A percentile compares a stretch with the other conserved stretches of the same genome.
These are phyloP conservation scores for Pelargonium myrrhifolium DNA, from an alignment of 441 rosid species.

Conservation along the genomic window DNA sequence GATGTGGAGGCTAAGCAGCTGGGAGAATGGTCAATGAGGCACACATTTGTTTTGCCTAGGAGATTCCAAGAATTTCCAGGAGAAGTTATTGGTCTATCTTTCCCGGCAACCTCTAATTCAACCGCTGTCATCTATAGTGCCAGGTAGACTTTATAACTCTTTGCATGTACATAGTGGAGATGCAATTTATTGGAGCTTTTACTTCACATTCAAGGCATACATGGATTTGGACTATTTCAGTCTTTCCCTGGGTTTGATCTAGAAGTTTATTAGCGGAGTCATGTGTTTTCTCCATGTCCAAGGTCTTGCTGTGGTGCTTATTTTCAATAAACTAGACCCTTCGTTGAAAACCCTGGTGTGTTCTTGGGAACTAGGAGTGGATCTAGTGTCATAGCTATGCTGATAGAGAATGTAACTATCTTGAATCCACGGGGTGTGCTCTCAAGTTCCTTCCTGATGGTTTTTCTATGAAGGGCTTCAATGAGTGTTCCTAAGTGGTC, in stretches of 20 bases:
- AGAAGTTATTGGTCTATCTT: constrained; percentile 84
- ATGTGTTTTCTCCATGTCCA: background rate
- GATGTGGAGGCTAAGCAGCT: constrained; percentile 85
- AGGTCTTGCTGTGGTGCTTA: background rate
- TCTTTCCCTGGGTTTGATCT: background rate
- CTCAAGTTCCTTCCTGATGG: too few species aligned
- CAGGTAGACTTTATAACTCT: constrained; percentile 40
- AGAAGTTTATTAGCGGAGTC: background rate
- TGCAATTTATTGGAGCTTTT: background rate
- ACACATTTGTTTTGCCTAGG: constrained; percentile 52
- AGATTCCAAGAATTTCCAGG: constrained; percentile 89
- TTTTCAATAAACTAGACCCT: background rate
- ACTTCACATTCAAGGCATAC: background rate
- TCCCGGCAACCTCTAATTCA: constrained; percentile 54
- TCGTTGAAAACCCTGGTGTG: background rate
- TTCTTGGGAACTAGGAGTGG: background rate
- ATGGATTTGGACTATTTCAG: background rate
- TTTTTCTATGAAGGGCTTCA: too few species aligned
- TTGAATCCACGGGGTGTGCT: too few species aligned
- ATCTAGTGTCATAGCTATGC: background rate
- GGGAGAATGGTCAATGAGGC: constrained; percentile 70
- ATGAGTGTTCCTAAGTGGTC: too few species aligned
- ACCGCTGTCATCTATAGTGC: constrained; percentile 75
- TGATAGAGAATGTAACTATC: too few species aligned
- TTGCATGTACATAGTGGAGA: background rate